Evolutionary conservation across 495 filamentous ascomycete species (phyloP), one percentile per base, ranked within the genome.

Genomic region (Trichoderma parareesei): DNA sequence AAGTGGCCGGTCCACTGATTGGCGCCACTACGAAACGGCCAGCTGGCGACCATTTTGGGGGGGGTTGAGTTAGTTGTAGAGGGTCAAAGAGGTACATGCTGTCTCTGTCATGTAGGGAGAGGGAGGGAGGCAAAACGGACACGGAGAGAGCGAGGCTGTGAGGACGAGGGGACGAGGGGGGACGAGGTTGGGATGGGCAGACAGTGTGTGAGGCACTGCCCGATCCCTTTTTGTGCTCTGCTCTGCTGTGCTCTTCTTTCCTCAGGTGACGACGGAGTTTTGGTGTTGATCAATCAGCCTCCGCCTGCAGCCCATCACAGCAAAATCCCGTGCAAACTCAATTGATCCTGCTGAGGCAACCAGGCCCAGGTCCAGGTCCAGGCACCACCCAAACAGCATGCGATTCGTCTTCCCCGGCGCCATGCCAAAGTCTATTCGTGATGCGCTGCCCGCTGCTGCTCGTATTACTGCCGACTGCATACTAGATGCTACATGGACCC

Each of bases 191-290:
- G 20, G 53, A 57, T 57, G 18, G 53, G 53, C 53, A 57, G 53
- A 57, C 53, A 57, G 53, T 57, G 53, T 57, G 53, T 57, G 53
- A 33, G 53, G 16, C 53, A 57, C 53, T 57, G 53, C 7, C 27
- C 53, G 53, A 57, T 27, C 27, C 53, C 44, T 13, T 37, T 27
- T 8, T 33, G 27, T 57, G 27, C 27, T 27, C 27, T 27, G 27
- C 27, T 27, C 27, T 27, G 27, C 27, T 27, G 0, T 27, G 27
- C 27, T 27, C 27, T 27, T 27, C 27, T 27, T 27, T 27, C 27
- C 27, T 27, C 43, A 16, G 41, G 41, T 43, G 43, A 4, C 4
- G 9, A 46, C 10, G 43, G 13, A n/a, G 41, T 9, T 7, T 43
- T 9, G 41, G 8, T 43, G 16, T 16, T 27, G 27, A 27, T 27